Percentiles rank a stretch among this genome's conserved stretches.
Conservation (phyloP, 257 asterid species). For the Verbascum thapsus region DNA sequence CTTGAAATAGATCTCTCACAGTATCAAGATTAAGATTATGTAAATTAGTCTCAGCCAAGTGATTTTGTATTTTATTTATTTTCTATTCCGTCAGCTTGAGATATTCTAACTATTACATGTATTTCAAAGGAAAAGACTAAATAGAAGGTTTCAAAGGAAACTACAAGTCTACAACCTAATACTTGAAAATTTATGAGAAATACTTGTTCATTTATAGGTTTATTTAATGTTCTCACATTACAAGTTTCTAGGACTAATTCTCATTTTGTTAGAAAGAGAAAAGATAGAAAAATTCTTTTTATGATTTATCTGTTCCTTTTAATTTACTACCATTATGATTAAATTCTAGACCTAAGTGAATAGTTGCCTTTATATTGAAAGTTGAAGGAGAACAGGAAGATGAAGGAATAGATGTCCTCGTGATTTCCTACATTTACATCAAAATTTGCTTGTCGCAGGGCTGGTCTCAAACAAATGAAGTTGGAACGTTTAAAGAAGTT, state of each 20-base stretch:
- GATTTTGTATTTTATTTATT: not conserved
- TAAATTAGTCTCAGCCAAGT: not conserved
- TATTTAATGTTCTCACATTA: not conserved
- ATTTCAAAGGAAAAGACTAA: not conserved
- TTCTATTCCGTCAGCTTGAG: not conserved
- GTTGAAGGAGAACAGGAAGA: not conserved
- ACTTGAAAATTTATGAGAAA: not conserved
- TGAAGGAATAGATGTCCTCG: slow-evolving; percentile 7
- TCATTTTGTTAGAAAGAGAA: not conserved
- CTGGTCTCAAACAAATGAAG: slow-evolving; percentile 80
- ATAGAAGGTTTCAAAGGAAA: not conserved
- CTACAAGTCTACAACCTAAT: too few species aligned
- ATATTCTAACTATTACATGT: not conserved
- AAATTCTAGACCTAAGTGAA: not conserved
- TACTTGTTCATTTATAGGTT: not conserved
- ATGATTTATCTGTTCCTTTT: not conserved
- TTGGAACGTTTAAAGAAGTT: slow-evolving; percentile 81
- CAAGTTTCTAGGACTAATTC: not conserved
- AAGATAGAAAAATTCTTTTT: not conserved
- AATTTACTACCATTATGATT: not conserved
- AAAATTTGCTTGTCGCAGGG: slow-evolving; percentile 36
- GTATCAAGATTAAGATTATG: not conserved
- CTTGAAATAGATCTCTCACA: not conserved
- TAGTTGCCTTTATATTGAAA: not conserved
- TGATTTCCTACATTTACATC: slow-evolving; percentile 12